phyloP scores from a whole-genome alignment of 202 grass and related monocot genomes.

The Musa balbisiana region DNA sequence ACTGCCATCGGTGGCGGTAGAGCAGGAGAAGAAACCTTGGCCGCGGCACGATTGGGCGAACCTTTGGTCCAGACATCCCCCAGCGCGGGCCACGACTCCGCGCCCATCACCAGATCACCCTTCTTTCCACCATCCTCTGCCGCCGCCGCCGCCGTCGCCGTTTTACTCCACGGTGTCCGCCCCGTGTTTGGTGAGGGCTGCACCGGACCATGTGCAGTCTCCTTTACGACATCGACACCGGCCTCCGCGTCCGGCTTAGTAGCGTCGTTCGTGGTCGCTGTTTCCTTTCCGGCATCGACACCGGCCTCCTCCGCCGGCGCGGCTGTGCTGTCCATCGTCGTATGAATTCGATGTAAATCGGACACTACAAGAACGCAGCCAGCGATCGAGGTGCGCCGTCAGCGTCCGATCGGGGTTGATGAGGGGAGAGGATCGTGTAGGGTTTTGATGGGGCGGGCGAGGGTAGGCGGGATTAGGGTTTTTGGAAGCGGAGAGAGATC shows the following conservation, averaged over 20 bases:
- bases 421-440: conserved; percentile 7
- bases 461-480: conserved; percentile 44
- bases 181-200: too few relatives aligned
- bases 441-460: conserved; percentile 8
- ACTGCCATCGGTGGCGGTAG: conserved; percentile 22
- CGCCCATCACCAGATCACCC: conserved; percentile 48
- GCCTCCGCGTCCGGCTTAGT: neutral
- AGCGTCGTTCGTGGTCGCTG: neutral
- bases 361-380: too few relatives aligned
- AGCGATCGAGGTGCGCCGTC: neutral
- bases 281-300: neutral
- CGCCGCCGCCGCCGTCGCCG: conserved; percentile 7
- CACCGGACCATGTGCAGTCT: too few relatives aligned
- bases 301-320: conserved; percentile 28
- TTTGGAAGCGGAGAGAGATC: conserved; percentile 28
- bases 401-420: neutral
- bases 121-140: conserved; percentile 6
- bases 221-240: too few relatives aligned
- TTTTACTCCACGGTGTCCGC: conserved; percentile 40
- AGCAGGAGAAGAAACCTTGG: conserved; percentile 17
- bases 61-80: conserved; percentile 45
- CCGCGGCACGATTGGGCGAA: conserved; percentile 10
- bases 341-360: neutral
- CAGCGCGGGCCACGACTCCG: conserved; percentile 56
- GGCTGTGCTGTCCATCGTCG: conserved; percentile 9